phyloP scores from a whole-genome alignment of 768 basidiomycete species.

The Auriculariales sp. region DNA sequence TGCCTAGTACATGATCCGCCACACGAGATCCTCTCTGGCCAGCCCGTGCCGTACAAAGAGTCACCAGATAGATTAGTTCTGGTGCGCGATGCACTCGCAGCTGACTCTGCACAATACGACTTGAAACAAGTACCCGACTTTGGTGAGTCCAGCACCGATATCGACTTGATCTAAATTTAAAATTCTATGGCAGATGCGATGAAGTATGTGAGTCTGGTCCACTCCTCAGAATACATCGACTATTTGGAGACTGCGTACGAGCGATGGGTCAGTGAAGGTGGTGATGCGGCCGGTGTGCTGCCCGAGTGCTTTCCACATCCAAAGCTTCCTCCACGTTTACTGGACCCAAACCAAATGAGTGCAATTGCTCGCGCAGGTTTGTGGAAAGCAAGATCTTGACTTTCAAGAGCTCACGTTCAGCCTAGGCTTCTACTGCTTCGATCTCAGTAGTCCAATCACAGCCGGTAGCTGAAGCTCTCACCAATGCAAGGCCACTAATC shows the following conservation, averaged over 20 bases:
- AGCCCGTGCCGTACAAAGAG: conserved; percentile 15
- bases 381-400: background rate
- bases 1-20: conserved; percentile 14
- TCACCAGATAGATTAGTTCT: conserved; percentile 13
- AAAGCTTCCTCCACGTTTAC: conserved; percentile 7
- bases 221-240: conserved; percentile 13
- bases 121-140: background rate
- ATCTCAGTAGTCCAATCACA: conserved; percentile 19
- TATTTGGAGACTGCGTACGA: conserved; percentile 17
- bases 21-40: conserved; percentile 17
- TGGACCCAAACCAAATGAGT: conserved; percentile 1
- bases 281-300: conserved; percentile 15
- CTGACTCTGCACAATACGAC: conserved; percentile 4
- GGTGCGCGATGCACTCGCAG: conserved; percentile 12
- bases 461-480: conserved; percentile 8
- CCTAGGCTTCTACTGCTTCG: conserved; percentile 18
- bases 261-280: conserved; percentile 16
- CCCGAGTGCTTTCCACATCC: conserved; percentile 19
- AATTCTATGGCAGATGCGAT: too few species aligned
- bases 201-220: too few species aligned
- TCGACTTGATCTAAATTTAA: background rate
- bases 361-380: conserved; percentile 14
- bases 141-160: background rate
- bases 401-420: background rate
- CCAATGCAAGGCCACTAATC: too few species aligned